Evolutionary conservation across 257 asterid genomes (phyloP), one percentile per base, ranked within the genome.

Genomic region (Fraxinus pennsylvanica): DNA sequence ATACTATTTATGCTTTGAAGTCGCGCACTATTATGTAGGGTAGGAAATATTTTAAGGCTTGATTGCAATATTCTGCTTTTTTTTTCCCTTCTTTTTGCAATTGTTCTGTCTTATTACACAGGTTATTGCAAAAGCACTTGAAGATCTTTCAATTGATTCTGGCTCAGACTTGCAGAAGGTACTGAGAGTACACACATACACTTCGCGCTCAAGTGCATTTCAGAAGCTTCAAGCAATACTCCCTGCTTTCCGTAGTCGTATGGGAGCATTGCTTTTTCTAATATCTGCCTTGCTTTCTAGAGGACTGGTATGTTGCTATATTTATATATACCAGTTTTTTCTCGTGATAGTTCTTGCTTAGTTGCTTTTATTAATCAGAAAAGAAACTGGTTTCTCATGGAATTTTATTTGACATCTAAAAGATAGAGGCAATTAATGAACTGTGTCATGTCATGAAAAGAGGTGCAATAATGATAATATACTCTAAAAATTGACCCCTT

Each of bases 241-340:
- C 83, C 97, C 99, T 74, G 72, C 89, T 80, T 92, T 85, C 82
- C 89, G 91, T 74, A 90, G 98, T 82, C 99, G 99, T 81, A 74
- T 93, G 93, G 99, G 99, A 82, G 97, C 99, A 63, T 79, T 96
- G 90, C 89, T 96, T 22, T 96, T 93, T 76, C 81, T 96, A n/a
- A 91, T 96, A 85, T 92, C 99, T 19, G 95, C 99, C 71, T 85
- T 96, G 84, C 85, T 96, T 59, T 96, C 98, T 80, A 93, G 98
- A 54, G 98, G 98, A 88, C 84, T 93, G 92, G 99, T 93, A 91
- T 72, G 89, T 66, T 79, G n/a, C 61, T 75, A 50, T 50, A 12
- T 78, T 45, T 32, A 74, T 76, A 66, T 21, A 14, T 10, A 5
- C 1, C 13, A 2, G 7, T 17, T 78, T 36, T 32, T 43, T 66